These are phyloP conservation scores for Linnemannia elongata DNA, from an alignment of 192 early-diverging fungal species.

Conservation along the genomic window DNA sequence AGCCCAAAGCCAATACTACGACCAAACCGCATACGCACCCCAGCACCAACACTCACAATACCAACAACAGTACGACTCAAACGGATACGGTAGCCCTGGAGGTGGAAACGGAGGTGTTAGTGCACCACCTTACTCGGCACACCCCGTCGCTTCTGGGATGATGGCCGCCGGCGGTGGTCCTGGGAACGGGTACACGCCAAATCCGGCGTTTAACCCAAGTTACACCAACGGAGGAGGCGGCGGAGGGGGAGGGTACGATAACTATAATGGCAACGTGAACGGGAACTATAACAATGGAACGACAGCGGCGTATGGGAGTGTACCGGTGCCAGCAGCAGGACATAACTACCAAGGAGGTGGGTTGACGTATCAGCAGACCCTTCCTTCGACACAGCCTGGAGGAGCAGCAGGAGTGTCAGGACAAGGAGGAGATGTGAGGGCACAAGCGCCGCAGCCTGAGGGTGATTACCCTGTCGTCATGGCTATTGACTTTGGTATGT, in stretches of 20 bases:
- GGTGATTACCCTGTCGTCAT: slow-evolving; percentile 62
- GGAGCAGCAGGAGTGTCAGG: not conserved
- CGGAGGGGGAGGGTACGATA: not conserved
- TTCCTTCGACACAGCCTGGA: not conserved
- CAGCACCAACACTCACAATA: not conserved
- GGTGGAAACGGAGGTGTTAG: not conserved
- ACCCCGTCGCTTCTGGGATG: slow-evolving; percentile 24
- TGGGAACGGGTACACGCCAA: slow-evolving; percentile 4
- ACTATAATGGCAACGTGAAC: slow-evolving; percentile 9
- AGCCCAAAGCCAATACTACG: slow-evolving; percentile 4
- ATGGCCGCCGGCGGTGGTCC: not conserved
- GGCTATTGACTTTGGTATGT: slow-evolving; percentile 65
- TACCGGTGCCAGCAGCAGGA: slow-evolving; percentile 7
- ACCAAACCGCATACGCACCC: slow-evolving; percentile 5
- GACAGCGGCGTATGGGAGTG: not conserved
- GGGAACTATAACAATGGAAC: not conserved
- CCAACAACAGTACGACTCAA: not conserved
- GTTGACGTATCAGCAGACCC: not conserved
- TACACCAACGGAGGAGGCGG: slow-evolving; percentile 1
- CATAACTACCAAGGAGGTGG: slow-evolving; percentile 25
- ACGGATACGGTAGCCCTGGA: not conserved
- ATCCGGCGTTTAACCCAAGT: slow-evolving; percentile 35
- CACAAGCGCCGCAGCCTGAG: slow-evolving; percentile 32
- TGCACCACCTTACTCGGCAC: slow-evolving; percentile 31
- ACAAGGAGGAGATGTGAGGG: not conserved